Evolutionary conservation across 1,284 basidiomycete genomes (phyloP).

Genomic region (Mycosarcoma mackinlayi): DNA sequence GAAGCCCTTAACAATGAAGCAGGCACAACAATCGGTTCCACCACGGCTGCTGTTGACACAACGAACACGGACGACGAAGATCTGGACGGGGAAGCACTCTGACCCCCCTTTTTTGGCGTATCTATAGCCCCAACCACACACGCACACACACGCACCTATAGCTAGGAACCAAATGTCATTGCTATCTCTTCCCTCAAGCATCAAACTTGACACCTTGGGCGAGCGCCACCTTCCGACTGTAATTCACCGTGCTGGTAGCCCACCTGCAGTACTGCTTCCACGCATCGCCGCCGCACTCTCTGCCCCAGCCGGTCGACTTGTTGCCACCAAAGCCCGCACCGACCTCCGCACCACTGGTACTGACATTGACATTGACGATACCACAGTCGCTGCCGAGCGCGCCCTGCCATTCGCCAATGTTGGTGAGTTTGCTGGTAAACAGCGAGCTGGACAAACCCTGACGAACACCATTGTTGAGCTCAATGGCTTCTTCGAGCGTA

Average conservation of each 20-base stretch:
- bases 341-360: slow-evolving; percentile 93
- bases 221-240: slow-evolving; percentile 84
- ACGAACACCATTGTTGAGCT: slow-evolving; percentile 90
- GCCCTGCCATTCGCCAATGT: slow-evolving; percentile 55
- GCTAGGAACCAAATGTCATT: neutral
- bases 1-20: neutral
- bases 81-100: slow-evolving; percentile 36
- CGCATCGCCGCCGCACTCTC: slow-evolving; percentile 93
- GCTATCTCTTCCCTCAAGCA: slow-evolving; percentile 12
- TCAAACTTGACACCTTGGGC: slow-evolving; percentile 90
- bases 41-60: neutral
- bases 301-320: slow-evolving; percentile 85
- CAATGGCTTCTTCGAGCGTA: slow-evolving; percentile 87
- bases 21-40: slow-evolving; percentile 11
- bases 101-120: neutral
- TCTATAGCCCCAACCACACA: neutral
- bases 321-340: slow-evolving; percentile 91
- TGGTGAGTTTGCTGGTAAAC: slow-evolving; percentile 75
- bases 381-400: slow-evolving; percentile 54
- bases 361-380: slow-evolving; percentile 72
- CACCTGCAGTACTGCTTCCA: slow-evolving; percentile 80
- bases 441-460: slow-evolving; percentile 89
- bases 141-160: neutral
- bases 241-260: slow-evolving; percentile 91
- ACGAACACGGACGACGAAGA: slow-evolving; percentile 18